Percentiles rank a stretch among this genome's conserved stretches.
phyloP scores from a whole-genome alignment of 2,329 filamentous ascomycete genomes.

The Apiospora kogelbergensis region DNA sequence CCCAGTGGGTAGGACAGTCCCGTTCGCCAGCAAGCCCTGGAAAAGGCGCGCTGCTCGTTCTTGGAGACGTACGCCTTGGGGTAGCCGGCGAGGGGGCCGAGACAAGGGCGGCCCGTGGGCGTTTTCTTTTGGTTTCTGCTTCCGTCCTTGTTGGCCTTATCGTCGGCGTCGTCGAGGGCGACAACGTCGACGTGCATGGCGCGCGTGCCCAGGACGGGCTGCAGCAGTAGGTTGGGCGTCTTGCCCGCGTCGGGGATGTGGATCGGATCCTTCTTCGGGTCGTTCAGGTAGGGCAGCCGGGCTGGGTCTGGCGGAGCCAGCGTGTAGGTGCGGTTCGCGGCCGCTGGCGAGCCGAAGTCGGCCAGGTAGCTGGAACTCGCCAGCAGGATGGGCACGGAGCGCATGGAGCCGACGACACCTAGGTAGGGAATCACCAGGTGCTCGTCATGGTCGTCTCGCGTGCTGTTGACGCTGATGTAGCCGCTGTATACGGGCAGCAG shows the following conservation, averaged over 20 bases:
- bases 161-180: background rate
- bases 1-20: slow-evolving; percentile 23
- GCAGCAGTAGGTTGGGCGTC: slow-evolving; percentile 12
- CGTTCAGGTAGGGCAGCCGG: background rate
- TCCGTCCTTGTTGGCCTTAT: no score
- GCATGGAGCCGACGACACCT: slow-evolving; percentile 36
- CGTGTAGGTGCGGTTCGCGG: slow-evolving; percentile 24
- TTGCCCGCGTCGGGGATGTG: background rate
- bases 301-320: slow-evolving; percentile 19
- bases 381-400: slow-evolving; percentile 12
- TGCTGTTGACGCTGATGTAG: slow-evolving; percentile 41
- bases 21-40: slow-evolving; percentile 22
- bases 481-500: slow-evolving; percentile 44
- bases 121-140: background rate
- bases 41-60: slow-evolving; percentile 15
- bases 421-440: slow-evolving; percentile 41
- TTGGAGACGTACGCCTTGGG: background rate
- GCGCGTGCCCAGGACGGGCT: background rate
- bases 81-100: slow-evolving; percentile 19
- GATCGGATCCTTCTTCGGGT: background rate
- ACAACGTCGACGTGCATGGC: slow-evolving; percentile 9
- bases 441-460: slow-evolving; percentile 37
- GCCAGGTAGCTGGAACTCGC: slow-evolving; percentile 7
- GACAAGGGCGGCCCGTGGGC: background rate
- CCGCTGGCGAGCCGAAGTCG: slow-evolving; percentile 16